Evolutionary conservation across 768 basidiomycete genomes (phyloP), one percentile per base, ranked within the genome.

Genomic region (Brasilioporus rufonigricans): DNA sequence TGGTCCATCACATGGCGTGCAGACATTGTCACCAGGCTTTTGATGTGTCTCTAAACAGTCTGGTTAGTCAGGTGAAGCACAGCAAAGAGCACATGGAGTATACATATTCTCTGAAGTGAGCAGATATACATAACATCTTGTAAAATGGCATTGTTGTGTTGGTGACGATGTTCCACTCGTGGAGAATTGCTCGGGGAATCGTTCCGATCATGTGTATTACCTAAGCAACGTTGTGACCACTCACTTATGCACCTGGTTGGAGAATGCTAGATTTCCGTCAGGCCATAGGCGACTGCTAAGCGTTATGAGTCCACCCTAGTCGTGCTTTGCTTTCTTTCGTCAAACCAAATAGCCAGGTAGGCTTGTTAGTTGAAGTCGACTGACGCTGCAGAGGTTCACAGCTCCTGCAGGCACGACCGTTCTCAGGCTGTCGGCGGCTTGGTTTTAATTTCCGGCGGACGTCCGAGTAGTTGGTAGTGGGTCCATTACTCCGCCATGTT

Each of bases 81-180:
- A 12, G 8, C n/a, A 8, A 47, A 10, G n/a, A 18, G 9, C 36
- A 38, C 21, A 18, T 24, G 23, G 13, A 11, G 75, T 85, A 50
- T 56, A 91, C 91, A 66, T 87, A 92, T 80, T 87, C 79, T 16
- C 73, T 71, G 59, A 84, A 84, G 67, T 93, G 91, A 5, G 82
- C 80, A 1, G 91, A 78, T 55, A 94, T 90, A 66, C 91, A 93
- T 47, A 93, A 64, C 78, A 95, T 83, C 65, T 92, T 85, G 74
- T 95, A 95, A 66, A 93, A 80, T 6, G 91, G 91, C 92, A 95
- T 95, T 14, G 10, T 21, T 39, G 19, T 16, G 10, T 11, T 21
- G 39, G 19, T 13, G 19, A 4, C n/a, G 19, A 4, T 11, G 12
- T 19, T 21, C 39, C 36, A 38, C 36, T 38, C 19, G 1, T 13